Base-by-base conservation (phyloP, 257 asterid species). In the Solanum sitiens region DNA sequence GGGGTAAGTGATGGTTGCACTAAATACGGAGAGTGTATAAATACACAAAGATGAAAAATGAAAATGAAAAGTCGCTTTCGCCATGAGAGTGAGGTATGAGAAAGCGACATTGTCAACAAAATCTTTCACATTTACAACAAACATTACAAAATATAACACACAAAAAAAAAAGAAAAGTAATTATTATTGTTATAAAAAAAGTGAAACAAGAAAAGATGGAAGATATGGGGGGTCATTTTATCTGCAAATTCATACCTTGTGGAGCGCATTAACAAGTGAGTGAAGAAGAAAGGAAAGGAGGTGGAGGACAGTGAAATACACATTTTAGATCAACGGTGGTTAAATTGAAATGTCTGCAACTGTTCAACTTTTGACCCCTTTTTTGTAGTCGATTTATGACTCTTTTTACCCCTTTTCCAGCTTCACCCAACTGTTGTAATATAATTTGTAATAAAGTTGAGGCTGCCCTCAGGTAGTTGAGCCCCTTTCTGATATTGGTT, bases 71-170 rank as follows among this genome's bases (percentile, higher is more conserved):
- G 95, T 91, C 95, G 86, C 91, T 91, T 44, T 91, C 93, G 30
- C 86, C 95, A 90, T 91, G 94, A 89, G 95, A 93, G 86, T 91
- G 88, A 89, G 93, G 89, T 88, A 76, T 42, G 59, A 86, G 92
- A 91, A 88, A 92, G 91, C 88, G 92, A 89, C 93, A 73, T 73
- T 71, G 72, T 68, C 67, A 53, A 33, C 84, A 50, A 73, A 87
- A 89, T 87, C 89, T 39, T 74, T 74, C 53, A 21, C 77, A 71
- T 73, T 9, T 20, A 35, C 50, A 20, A 37, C 47, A 39, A 5
- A 47, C 39, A 79, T 25, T 14, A 77, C 7, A 23, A 77, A n/a
- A 44, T n/a, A 73, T 35, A 72, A 73, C n/a, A 33, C 4, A n/a
- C 0, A 25, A 7, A 18, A 20, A 56, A 3, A 20, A 20, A 1